Conservation (phyloP, 2,329 filamentous ascomycete genomes). For the Byssochlamys sp. region DNA sequence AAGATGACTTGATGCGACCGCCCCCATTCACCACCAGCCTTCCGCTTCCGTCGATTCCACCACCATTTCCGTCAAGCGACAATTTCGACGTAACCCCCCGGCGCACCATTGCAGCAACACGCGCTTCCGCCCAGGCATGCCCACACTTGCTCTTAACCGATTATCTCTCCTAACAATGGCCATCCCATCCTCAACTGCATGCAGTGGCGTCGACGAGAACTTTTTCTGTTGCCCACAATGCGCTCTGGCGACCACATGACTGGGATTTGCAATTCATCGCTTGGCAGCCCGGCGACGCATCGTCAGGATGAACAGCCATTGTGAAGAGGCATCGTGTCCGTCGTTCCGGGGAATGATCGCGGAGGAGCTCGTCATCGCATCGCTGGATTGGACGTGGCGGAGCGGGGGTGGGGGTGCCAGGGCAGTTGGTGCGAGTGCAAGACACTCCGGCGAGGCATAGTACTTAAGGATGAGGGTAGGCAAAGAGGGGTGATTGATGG, state of each 20-base stretch:
- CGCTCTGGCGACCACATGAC: not conserved
- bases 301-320: not conserved
- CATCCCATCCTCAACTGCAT: not conserved
- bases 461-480: not conserved
- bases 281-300: not conserved
- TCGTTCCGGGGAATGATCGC: not conserved
- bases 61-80: not conserved
- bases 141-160: not conserved
- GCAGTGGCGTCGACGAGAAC: not conserved
- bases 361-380: not conserved
- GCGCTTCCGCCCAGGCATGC: not conserved
- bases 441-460: not conserved
- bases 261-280: not conserved
- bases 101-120: not conserved
- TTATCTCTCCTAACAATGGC: not conserved
- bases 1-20: not conserved
- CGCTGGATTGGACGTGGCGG: not conserved
- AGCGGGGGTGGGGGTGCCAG: not conserved
- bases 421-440: not conserved
- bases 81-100: not conserved
- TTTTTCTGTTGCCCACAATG: not conserved
- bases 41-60: not conserved
- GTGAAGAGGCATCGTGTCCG: not conserved
- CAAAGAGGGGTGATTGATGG: not conserved
- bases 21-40: not conserved